Evolutionary conservation across 805 yeast species (phyloP).

Genomic region (Nakazawaea holstii): DNA sequence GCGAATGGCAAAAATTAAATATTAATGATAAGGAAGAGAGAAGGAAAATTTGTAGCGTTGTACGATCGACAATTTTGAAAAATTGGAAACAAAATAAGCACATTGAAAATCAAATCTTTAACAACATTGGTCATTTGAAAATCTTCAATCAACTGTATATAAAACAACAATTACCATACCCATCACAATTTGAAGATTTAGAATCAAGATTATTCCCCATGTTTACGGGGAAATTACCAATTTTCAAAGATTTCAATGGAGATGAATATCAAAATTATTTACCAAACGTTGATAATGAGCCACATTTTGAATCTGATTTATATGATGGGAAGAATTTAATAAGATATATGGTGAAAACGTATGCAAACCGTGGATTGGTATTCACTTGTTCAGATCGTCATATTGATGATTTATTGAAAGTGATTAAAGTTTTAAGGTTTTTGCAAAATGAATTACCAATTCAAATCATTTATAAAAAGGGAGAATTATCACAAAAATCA

Average conservation of each 20-base stretch:
- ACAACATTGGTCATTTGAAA: conserved; percentile 17
- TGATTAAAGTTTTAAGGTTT: conserved; percentile 16
- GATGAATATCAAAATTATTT: conserved; percentile 14
- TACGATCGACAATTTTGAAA: conserved; percentile 13
- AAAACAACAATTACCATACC: background rate
- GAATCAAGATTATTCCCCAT: conserved; percentile 12
- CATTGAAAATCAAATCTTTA: conserved; percentile 18
- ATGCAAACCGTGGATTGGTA: conserved; percentile 38
- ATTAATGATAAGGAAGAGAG: conserved; percentile 1
- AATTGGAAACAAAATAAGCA: conserved; percentile 9
- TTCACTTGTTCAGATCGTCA: conserved; percentile 42
- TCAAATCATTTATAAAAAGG: conserved; percentile 16
- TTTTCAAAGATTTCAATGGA: conserved; percentile 16
- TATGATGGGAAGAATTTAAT: background rate
- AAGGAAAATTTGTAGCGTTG: conserved; percentile 5
- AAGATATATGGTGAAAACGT: background rate
- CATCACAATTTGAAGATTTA: conserved; percentile 12
- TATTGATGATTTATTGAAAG: conserved; percentile 17
- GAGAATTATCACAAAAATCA: conserved; percentile 23
- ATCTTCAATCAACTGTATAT: conserved; percentile 22
- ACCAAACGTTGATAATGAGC: conserved; percentile 11
- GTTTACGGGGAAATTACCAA: conserved; percentile 5
- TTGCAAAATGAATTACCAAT: conserved; percentile 19
- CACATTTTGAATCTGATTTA: conserved; percentile 10
- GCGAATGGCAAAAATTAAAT: conserved; percentile 13